phyloP scores from a whole-genome alignment of 768 basidiomycete genomes.

The Tylopilus felleus region DNA sequence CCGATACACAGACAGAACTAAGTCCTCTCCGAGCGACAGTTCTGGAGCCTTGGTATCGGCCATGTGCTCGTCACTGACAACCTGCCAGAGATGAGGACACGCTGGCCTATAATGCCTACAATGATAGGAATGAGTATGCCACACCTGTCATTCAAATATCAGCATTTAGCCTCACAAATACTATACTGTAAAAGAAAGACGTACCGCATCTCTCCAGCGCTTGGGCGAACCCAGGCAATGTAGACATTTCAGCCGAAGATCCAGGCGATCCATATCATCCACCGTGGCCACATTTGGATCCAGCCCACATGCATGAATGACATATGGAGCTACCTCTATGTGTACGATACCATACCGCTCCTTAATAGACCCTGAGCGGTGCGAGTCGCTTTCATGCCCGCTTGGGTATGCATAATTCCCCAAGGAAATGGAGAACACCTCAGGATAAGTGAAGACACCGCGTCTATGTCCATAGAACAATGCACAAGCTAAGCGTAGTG shows the following conservation, averaged over 20 bases:
- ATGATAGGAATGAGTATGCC: background rate
- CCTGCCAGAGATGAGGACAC: background rate
- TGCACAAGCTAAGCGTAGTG: constrained; percentile 8
- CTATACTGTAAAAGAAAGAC: background rate
- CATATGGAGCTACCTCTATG: background rate
- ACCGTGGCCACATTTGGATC: constrained; percentile 5
- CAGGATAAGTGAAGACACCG: background rate
- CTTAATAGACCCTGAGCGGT: background rate
- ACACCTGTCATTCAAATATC: background rate
- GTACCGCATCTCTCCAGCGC: constrained; percentile 13
- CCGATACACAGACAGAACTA: background rate
- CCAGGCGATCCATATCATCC: constrained; percentile 9
- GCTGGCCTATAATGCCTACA: background rate
- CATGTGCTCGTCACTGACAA: background rate
- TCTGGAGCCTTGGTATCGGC: background rate
- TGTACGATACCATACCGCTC: background rate
- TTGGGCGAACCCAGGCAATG: background rate
- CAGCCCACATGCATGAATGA: constrained; percentile 5
- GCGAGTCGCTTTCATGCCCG: too few relatives aligned
- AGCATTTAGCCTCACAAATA: background rate
- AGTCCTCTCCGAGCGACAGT: background rate
- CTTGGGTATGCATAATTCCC: too few relatives aligned
- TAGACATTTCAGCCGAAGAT: constrained; percentile 4
- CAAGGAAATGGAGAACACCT: background rate
- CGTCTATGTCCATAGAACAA: background rate